These are phyloP conservation scores for Pseudopyrenochaeta lycopersici DNA, from an alignment of 2,329 filamentous ascomycete genomes.

Conservation along the genomic window DNA sequence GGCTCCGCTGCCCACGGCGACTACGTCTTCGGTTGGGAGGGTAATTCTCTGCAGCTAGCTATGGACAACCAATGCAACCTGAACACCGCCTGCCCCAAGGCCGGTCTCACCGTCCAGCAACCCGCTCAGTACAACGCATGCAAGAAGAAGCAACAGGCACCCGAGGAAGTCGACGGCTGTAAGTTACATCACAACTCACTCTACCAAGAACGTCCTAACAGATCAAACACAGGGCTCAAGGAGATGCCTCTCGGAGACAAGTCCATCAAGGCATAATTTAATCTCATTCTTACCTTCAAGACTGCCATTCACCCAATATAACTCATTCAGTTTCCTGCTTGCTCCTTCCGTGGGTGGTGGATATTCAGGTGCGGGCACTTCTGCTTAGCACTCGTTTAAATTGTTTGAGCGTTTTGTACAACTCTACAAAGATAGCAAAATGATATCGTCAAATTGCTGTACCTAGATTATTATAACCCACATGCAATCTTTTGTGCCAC, in stretches of 20 bases:
- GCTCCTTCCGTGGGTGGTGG: slow-evolving; percentile 1
- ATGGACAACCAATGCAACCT: slow-evolving; percentile 53
- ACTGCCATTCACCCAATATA: not conserved
- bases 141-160: slow-evolving; percentile 45
- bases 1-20: slow-evolving; percentile 47
- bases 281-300: not conserved
- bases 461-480: not conserved
- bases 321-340: not conserved
- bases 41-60: slow-evolving; percentile 53
- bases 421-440: slow-evolving; percentile 1
- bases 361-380: not conserved
- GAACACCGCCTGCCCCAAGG: slow-evolving; percentile 41
- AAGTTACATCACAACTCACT: slow-evolving; percentile 14
- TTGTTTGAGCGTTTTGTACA: slow-evolving; percentile 1
- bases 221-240: slow-evolving; percentile 33
- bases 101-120: slow-evolving; percentile 39
- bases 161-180: slow-evolving; percentile 44
- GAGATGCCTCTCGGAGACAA: slow-evolving; percentile 35
- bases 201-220: slow-evolving; percentile 13
- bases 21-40: slow-evolving; percentile 57
- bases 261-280: slow-evolving; percentile 34
- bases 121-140: slow-evolving; percentile 40
- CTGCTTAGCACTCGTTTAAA: slow-evolving; percentile 10
- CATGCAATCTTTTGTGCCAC: too few species aligned
- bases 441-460: not conserved